phyloP scores from a whole-genome alignment of 2,329 filamentous ascomycete genomes.

The Penicillium fuscoglaucum region DNA sequence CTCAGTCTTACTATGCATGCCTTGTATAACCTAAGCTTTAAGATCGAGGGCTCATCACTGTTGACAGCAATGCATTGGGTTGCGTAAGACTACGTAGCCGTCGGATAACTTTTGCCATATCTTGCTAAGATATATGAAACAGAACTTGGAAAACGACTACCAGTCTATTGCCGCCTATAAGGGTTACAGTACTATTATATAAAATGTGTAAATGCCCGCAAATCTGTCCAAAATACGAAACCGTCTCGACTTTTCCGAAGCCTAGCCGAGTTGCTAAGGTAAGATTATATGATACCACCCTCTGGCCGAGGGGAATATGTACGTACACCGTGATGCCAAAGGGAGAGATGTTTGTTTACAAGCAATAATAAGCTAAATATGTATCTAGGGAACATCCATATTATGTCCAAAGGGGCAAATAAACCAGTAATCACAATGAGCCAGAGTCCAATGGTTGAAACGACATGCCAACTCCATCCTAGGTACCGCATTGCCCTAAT shows the following conservation, averaged over 20 bases:
- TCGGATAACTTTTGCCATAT: not conserved
- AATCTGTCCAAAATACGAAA: not conserved
- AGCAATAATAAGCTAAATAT: not conserved
- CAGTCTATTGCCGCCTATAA: not conserved
- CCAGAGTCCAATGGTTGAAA: slow-evolving; percentile 7
- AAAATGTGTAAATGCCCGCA: not conserved
- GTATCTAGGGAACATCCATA: not conserved
- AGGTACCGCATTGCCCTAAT: slow-evolving; percentile 16
- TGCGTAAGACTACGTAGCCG: not conserved
- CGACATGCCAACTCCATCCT: slow-evolving; percentile 17
- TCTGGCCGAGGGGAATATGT: not conserved
- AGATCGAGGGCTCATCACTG: not conserved
- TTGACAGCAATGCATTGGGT: not conserved
- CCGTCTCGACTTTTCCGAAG: not conserved
- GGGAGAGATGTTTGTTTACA: not conserved
- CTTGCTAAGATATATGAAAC: not conserved
- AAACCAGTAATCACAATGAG: slow-evolving; percentile 11
- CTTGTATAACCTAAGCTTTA: not conserved
- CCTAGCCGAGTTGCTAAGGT: too few relatives aligned
- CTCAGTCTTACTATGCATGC: not conserved
- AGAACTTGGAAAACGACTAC: not conserved
- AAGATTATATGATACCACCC: too few relatives aligned
- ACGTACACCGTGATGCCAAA: not conserved
- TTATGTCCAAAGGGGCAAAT: slow-evolving; percentile 19
- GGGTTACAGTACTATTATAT: not conserved